Percentiles rank a stretch among this genome's conserved stretches.
Evolutionary conservation across 495 filamentous ascomycete genomes (phyloP).

Genomic region (Xylaria nigripes): DNA sequence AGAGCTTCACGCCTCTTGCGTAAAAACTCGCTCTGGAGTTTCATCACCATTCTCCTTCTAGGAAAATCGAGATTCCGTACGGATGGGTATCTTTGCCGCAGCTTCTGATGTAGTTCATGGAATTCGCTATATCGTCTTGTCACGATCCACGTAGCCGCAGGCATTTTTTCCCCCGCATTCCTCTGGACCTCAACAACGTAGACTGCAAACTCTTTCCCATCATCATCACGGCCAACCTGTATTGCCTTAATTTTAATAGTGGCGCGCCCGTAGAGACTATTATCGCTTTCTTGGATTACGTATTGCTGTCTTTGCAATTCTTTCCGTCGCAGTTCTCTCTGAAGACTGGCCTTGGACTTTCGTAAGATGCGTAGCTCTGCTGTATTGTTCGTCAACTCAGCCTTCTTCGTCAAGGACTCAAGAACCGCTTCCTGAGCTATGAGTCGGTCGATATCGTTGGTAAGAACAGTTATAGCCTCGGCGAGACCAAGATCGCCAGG

Average conservation of each 20-base stretch:
- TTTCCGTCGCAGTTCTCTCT: slow-evolving; percentile 85
- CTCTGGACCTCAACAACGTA: slow-evolving; percentile 90
- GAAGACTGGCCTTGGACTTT: slow-evolving; percentile 88
- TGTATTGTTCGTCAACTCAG: slow-evolving; percentile 92
- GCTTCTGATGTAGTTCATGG: slow-evolving; percentile 84
- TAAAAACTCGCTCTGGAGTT: slow-evolving; percentile 88
- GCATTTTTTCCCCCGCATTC: slow-evolving; percentile 83
- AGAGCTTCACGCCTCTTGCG: slow-evolving; percentile 77
- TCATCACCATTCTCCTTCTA: slow-evolving; percentile 84
- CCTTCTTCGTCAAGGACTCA: slow-evolving; percentile 85
- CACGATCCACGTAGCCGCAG: slow-evolving; percentile 73
- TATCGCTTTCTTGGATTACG: slow-evolving; percentile 94
- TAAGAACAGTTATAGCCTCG: slow-evolving; percentile 80
- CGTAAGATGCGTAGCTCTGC: slow-evolving; percentile 86
- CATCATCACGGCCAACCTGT: slow-evolving; percentile 83
- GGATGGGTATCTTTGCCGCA: slow-evolving; percentile 73
- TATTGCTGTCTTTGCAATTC: slow-evolving; percentile 96
- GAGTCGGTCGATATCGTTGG: slow-evolving; percentile 82
- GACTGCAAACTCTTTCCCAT: slow-evolving; percentile 86
- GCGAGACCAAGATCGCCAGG: slow-evolving; percentile 91
- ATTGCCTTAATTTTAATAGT: slow-evolving; percentile 83
- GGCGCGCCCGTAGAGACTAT: slow-evolving; percentile 89
- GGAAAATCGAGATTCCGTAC: slow-evolving; percentile 90
- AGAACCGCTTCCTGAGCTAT: slow-evolving; percentile 82
- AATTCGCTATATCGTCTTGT: slow-evolving; percentile 91